These are phyloP conservation scores for Aspergillus piperis DNA, from an alignment of 2,329 filamentous ascomycete species.

Conservation along the genomic window DNA sequence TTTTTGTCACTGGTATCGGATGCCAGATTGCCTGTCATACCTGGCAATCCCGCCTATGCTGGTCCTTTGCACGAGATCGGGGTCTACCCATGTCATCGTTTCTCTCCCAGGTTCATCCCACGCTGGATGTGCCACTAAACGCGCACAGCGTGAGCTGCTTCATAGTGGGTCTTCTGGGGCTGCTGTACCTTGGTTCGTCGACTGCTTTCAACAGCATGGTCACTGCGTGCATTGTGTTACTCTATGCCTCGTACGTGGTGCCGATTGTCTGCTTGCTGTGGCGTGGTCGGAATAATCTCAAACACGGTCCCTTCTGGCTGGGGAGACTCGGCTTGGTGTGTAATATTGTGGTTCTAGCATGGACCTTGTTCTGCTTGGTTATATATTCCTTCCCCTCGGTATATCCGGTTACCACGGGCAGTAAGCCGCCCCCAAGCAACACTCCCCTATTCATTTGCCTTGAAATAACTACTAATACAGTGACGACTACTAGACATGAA, in stretches of 20 bases:
- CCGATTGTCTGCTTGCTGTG: slow-evolving; percentile 50
- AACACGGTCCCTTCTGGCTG: slow-evolving; percentile 50
- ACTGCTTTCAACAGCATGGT: slow-evolving; percentile 48
- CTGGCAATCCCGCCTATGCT: slow-evolving; percentile 53
- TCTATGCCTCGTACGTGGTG: slow-evolving; percentile 51
- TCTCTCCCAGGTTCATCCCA: slow-evolving; percentile 43
- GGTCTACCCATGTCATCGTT: slow-evolving; percentile 49
- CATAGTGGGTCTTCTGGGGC: slow-evolving; percentile 49
- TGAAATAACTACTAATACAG: background rate
- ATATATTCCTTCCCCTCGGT: slow-evolving; percentile 37
- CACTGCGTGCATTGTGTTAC: slow-evolving; percentile 49
- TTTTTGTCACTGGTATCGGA: slow-evolving; percentile 50
- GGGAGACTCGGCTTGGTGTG: slow-evolving; percentile 44
- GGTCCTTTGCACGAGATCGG: slow-evolving; percentile 56
- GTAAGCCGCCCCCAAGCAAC: slow-evolving; percentile 23
- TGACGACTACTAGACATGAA: slow-evolving; percentile 35
- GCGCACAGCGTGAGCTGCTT: slow-evolving; percentile 48
- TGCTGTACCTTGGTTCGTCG: slow-evolving; percentile 49
- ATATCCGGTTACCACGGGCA: slow-evolving; percentile 31
- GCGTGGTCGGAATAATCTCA: slow-evolving; percentile 45
- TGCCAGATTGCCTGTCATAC: slow-evolving; percentile 51
- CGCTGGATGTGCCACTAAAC: slow-evolving; percentile 48
- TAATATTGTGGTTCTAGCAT: slow-evolving; percentile 47
- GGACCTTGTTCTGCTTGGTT: slow-evolving; percentile 45
- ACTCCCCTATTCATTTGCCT: background rate